phyloP scores from a whole-genome alignment of 2,329 filamentous ascomycete genomes.

The Xylariaceae sp. region DNA sequence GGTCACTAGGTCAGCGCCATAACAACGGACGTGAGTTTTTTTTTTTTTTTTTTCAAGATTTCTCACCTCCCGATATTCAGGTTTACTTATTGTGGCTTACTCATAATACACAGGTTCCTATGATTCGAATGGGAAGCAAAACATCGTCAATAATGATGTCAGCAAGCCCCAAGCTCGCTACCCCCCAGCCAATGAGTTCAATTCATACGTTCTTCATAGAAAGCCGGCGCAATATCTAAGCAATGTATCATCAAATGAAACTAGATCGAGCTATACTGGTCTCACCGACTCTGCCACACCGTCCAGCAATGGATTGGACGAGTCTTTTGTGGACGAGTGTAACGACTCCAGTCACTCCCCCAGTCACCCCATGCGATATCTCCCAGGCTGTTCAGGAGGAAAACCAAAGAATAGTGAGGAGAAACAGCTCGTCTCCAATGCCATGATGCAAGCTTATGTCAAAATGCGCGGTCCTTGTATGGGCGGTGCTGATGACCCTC shows the following conservation, averaged over 20 bases:
- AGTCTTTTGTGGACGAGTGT: background rate
- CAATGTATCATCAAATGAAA: background rate
- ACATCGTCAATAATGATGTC: background rate
- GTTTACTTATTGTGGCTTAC: too few relatives aligned
- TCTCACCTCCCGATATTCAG: too few relatives aligned
- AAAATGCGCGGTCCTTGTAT: constrained; percentile 33
- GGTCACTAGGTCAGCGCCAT: background rate
- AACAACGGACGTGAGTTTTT: background rate
- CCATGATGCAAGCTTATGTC: constrained; percentile 33
- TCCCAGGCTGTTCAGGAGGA: constrained; percentile 27
- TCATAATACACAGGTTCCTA: background rate
- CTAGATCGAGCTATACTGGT: background rate
- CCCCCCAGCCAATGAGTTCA: background rate
- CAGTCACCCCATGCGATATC: constrained; percentile 8
- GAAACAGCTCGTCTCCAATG: constrained; percentile 27
- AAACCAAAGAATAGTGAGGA: constrained; percentile 4
- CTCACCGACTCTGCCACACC: background rate
- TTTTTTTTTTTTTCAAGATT: too few relatives aligned
- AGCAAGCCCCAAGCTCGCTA: background rate
- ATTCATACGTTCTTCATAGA: background rate
- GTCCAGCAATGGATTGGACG: background rate
- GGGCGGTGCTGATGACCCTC: constrained; percentile 21
- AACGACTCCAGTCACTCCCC: background rate
- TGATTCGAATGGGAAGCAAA: background rate
- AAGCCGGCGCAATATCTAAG: background rate